Conservation (phyloP, 1,284 basidiomycete genomes). For the Cutaneotrichosporon curvatum region DNA sequence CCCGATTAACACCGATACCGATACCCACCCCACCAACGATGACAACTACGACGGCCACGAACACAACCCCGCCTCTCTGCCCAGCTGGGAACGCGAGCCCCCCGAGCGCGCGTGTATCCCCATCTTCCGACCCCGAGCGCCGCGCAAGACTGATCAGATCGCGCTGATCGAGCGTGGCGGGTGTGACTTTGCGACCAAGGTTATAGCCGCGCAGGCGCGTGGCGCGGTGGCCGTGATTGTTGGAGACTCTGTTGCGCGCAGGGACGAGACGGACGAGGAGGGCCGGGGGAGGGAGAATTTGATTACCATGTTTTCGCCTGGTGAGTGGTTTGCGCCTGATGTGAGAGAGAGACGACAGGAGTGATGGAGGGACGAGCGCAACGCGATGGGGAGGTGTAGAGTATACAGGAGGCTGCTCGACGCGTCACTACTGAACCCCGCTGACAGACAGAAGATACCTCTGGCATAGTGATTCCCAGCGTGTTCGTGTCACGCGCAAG, state of each 20-base stretch:
- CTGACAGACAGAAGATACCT: slow-evolving; percentile 43
- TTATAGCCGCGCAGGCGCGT: slow-evolving; percentile 66
- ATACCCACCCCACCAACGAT: too few species aligned
- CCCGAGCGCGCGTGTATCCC: slow-evolving; percentile 22
- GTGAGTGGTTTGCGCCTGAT: slow-evolving; percentile 25
- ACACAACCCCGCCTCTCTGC: too few species aligned
- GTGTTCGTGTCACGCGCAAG: slow-evolving; percentile 47
- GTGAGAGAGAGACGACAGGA: too few species aligned
- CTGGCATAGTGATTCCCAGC: slow-evolving; percentile 46
- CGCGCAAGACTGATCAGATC: slow-evolving; percentile 47
- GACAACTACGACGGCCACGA: too few species aligned
- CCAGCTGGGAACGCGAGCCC: not conserved
- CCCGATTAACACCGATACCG: too few species aligned
- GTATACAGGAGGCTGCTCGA: too few species aligned
- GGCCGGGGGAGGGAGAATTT: slow-evolving; percentile 67
- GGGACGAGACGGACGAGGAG: slow-evolving; percentile 49
- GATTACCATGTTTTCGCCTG: slow-evolving; percentile 83
- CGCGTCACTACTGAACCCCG: not conserved
- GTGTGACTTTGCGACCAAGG: slow-evolving; percentile 83
- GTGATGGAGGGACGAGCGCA: not conserved
- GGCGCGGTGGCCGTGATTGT: slow-evolving; percentile 85
- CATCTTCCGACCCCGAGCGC: slow-evolving; percentile 10
- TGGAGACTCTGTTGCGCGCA: slow-evolving; percentile 54
- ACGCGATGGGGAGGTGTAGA: too few species aligned
- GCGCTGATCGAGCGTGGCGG: slow-evolving; percentile 76